Percentiles rank a stretch among this genome's conserved stretches.
Evolutionary conservation across 176 grass and related monocot species (phyloP).

Genomic region (maize (Zea mays)): DNA sequence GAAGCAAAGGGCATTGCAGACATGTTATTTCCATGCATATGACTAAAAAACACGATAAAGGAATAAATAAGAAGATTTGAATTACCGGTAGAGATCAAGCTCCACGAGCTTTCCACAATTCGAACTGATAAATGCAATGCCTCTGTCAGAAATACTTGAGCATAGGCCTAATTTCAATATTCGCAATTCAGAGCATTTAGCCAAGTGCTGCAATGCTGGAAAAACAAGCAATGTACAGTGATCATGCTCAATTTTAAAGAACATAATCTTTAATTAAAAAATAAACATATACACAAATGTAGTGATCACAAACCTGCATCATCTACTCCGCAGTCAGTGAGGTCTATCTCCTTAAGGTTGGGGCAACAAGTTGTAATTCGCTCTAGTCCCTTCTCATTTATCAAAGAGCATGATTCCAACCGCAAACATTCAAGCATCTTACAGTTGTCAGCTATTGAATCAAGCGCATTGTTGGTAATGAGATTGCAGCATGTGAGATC

Average conservation of each 20-base stretch:
- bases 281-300: constrained; percentile 3
- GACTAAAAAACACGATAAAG: constrained; percentile 1
- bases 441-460: constrained; percentile 79
- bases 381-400: constrained; percentile 82
- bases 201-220: constrained; percentile 78
- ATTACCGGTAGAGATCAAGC: constrained; percentile 91
- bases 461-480: constrained; percentile 64
- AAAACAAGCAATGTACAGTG: constrained; percentile 38
- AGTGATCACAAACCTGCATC: constrained; percentile 56
- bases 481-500: constrained; percentile 80
- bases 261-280: constrained; percentile 7
- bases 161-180: constrained; percentile 89
- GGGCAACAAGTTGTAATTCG: constrained; percentile 58
- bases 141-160: constrained; percentile 63
- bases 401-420: constrained; percentile 77
- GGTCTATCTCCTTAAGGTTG: constrained; percentile 85
- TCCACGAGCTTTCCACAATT: constrained; percentile 71
- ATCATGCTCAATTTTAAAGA: background rate
- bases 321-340: constrained; percentile 85
- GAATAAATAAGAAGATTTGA: constrained; percentile 14
- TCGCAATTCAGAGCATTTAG: constrained; percentile 70
- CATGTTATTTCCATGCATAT: constrained; percentile 9
- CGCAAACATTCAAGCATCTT: constrained; percentile 66
- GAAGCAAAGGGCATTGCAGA: constrained; percentile 11
- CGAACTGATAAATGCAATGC: constrained; percentile 72